Conservation (phyloP, 257 asterid genomes). For the Leptodermis oblonga region DNA sequence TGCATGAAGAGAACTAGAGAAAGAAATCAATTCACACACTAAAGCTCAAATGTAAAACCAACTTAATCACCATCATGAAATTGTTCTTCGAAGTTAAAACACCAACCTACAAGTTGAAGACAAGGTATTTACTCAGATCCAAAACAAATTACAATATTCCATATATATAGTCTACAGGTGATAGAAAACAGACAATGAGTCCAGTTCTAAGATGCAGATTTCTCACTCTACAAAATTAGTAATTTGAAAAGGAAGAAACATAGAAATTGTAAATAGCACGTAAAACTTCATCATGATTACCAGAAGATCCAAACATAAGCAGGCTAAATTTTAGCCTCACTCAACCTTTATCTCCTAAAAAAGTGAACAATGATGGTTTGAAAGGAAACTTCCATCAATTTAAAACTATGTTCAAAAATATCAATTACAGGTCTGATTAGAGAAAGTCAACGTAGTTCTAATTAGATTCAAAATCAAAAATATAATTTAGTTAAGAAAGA, state of each 20-base stretch:
- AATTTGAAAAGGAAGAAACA: background rate
- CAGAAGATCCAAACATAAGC: background rate
- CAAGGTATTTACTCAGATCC: background rate
- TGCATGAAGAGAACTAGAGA: background rate
- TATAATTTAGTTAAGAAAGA: too few relatives aligned
- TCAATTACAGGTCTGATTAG: too few relatives aligned
- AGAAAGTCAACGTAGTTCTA: too few relatives aligned
- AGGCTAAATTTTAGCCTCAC: background rate
- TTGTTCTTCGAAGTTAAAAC: background rate
- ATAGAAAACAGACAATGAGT: background rate
- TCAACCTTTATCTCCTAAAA: too few relatives aligned
- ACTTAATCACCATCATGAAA: background rate
- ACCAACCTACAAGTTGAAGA: background rate
- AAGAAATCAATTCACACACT: background rate
- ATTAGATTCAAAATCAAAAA: too few relatives aligned
- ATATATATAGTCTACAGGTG: background rate
- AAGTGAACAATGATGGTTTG: background rate
- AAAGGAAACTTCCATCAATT: background rate
- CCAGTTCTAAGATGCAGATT: background rate
- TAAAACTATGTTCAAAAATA: background rate
- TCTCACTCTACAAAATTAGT: background rate
- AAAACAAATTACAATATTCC: background rate
- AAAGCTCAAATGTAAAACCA: constrained; percentile 1
- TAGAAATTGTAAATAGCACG: background rate
- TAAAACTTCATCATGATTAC: background rate